Conservation (phyloP, 768 basidiomycete genomes). For the Boletales sp. region DNA sequence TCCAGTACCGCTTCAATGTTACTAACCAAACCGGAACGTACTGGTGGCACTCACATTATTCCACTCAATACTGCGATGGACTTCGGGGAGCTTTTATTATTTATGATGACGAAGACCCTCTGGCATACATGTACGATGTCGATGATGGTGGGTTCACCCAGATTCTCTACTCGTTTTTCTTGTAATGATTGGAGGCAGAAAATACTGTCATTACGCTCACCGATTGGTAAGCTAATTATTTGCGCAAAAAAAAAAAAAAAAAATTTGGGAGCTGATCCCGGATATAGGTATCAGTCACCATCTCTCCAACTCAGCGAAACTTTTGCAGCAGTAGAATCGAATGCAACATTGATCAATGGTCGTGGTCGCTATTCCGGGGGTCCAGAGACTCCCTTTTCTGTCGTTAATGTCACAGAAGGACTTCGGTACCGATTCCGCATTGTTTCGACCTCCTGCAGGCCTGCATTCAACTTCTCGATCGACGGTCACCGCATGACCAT, state of each 20-base stretch:
- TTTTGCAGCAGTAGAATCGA: conserved; percentile 12
- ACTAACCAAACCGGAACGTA: conserved; percentile 16
- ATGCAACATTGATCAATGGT: conserved; percentile 50
- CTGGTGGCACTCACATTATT: neutral
- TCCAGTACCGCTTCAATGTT: conserved; percentile 33
- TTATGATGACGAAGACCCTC: neutral
- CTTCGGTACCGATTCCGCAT: conserved; percentile 50
- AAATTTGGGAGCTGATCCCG: conserved; percentile 6
- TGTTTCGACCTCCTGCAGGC: conserved; percentile 45
- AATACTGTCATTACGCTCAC: neutral
- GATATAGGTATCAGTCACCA: conserved; percentile 32
- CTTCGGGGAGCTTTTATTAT: neutral
- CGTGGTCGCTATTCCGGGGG: conserved; percentile 42
- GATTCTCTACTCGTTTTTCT: no score
- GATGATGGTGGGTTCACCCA: neutral
- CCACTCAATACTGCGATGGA: conserved; percentile 1
- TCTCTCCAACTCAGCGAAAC: conserved; percentile 13
- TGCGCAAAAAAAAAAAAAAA: no score
- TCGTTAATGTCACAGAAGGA: conserved; percentile 39
- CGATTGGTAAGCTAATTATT: neutral
- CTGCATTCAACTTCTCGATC: conserved; percentile 37
- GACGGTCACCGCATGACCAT: conserved; percentile 43
- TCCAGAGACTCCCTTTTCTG: conserved; percentile 34
- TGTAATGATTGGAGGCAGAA: neutral
- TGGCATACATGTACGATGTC: neutral